Base-by-base conservation (phyloP, 2,329 filamentous ascomycete species). In the Beauveria asiatica region DNA sequence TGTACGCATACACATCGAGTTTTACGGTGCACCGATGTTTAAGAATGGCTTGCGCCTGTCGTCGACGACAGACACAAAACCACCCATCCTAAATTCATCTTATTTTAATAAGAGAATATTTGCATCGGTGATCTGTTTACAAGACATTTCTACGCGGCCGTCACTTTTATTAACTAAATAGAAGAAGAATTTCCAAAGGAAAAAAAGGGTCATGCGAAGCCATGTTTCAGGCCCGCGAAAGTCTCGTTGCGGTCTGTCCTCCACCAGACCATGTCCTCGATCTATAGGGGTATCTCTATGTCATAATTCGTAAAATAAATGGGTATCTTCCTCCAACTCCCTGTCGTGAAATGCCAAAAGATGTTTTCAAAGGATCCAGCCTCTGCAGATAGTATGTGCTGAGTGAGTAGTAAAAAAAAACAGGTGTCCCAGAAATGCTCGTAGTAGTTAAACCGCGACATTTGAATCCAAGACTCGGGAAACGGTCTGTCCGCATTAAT, bases 161-260 rank as follows among this genome's bases (percentile, higher is more conserved):
- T 61, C 59, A 61, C 59, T 45, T 61, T 61, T 61, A 61, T 61
- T 61, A 61, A 61, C 59, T 61, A 61, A 52, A 57, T 49, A 56
- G 19, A 54, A 56, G 45, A 55, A 21, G 23, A 46, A 44, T 39
- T 25, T 13, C 55, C 13, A 51, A 9, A 60, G 37, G 50, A 8
- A 52, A 25, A 56, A 60, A 60, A 59, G 54, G 51, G 49, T 48
- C 44, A n/a, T 60, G 58, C 58, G 33, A 61, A 39, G 59, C 59
- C 53, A 19, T 56, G 46, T 61, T 59, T 53, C 57, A 59, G 57
- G 49, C 49, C 41, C 49, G 48, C 57, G 25, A 51, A 59, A 53
- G 45, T 50, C 42, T 61, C 52, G 59, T 61, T 61, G 37, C 16
- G 51, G 51, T 61, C 52, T 61, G 19, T 23, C 58, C 37, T 50